phyloP scores from a whole-genome alignment of 352 stramenopile species.

The Elongisporangium undulatum region DNA sequence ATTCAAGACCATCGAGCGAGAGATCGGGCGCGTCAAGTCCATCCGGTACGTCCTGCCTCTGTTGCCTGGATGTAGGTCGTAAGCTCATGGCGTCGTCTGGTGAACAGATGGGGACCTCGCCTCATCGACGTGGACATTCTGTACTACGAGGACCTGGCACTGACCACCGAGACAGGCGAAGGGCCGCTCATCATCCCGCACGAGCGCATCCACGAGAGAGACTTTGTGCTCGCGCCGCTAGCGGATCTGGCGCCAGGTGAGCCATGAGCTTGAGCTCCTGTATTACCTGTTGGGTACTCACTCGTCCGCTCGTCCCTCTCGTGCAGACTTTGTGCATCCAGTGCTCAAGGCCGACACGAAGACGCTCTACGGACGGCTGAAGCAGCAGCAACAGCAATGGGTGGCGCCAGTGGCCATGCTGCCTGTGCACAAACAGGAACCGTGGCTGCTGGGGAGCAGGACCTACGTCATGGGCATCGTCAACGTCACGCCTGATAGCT shows the following conservation, averaged over 20 bases:
- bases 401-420: slow-evolving; percentile 46
- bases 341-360: slow-evolving; percentile 60
- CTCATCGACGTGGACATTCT: slow-evolving; percentile 96
- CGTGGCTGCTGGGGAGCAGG: slow-evolving; percentile 51
- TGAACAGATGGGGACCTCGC: slow-evolving; percentile 90
- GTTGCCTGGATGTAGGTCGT: neutral
- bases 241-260: slow-evolving; percentile 85
- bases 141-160: slow-evolving; percentile 80
- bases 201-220: slow-evolving; percentile 90
- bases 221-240: slow-evolving; percentile 97
- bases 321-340: slow-evolving; percentile 74
- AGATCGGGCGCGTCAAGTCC: slow-evolving; percentile 80
- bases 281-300: neutral
- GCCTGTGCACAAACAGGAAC: slow-evolving; percentile 31
- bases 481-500: slow-evolving; percentile 99
- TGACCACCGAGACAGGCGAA: slow-evolving; percentile 60
- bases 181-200: slow-evolving; percentile 92
- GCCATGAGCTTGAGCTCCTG: neutral
- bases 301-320: neutral
- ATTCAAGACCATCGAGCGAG: slow-evolving; percentile 89
- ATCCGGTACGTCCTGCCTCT: slow-evolving; percentile 25
- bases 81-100: slow-evolving; percentile 10
- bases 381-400: slow-evolving; percentile 20
- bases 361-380: slow-evolving; percentile 52
- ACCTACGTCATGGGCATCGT: slow-evolving; percentile 97